Percentiles rank a stretch among this genome's conserved stretches.
Conservation (phyloP, 1,139 yeast genomes). For the Yamadazyma atmosphaerica region DNA sequence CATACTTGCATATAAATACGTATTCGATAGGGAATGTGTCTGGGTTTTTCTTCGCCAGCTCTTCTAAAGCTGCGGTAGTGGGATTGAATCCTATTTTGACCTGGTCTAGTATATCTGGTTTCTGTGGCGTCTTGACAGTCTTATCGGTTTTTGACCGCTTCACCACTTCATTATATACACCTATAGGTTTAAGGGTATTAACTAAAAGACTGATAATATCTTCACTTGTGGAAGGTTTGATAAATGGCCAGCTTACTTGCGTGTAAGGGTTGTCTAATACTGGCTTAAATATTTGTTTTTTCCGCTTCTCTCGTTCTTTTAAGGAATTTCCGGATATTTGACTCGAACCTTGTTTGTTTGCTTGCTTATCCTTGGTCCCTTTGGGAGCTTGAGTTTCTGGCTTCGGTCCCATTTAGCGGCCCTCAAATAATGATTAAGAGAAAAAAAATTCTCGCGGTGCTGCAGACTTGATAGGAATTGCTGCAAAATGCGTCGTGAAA, state of each 20-base stretch:
- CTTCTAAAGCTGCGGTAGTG: conserved; percentile 50
- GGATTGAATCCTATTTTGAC: conserved; percentile 56
- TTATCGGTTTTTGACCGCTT: conserved; percentile 11
- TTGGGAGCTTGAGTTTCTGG: neutral
- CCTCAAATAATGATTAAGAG: neutral
- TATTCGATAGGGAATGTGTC: conserved; percentile 26
- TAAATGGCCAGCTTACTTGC: conserved; percentile 53
- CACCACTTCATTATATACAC: conserved; percentile 27
- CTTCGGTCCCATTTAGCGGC: neutral
- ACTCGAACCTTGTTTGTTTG: conserved; percentile 4
- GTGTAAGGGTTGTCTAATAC: conserved; percentile 62
- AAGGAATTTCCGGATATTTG: conserved; percentile 26
- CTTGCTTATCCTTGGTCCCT: neutral
- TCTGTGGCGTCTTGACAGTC: conserved; percentile 1
- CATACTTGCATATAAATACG: conserved; percentile 56
- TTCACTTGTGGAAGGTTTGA: conserved; percentile 37
- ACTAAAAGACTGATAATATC: conserved; percentile 43
- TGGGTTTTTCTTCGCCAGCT: conserved; percentile 34
- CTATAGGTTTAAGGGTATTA: conserved; percentile 37
- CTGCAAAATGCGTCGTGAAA: too few relatives aligned
- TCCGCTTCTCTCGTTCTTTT: conserved; percentile 43
- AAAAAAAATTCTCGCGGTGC: neutral
- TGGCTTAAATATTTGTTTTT: conserved; percentile 59
- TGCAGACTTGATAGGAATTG: neutral
- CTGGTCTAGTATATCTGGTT: conserved; percentile 12